Evolutionary conservation across 768 basidiomycete genomes (phyloP).

Genomic region (Tylopilus plumbeoviolaceoides): DNA sequence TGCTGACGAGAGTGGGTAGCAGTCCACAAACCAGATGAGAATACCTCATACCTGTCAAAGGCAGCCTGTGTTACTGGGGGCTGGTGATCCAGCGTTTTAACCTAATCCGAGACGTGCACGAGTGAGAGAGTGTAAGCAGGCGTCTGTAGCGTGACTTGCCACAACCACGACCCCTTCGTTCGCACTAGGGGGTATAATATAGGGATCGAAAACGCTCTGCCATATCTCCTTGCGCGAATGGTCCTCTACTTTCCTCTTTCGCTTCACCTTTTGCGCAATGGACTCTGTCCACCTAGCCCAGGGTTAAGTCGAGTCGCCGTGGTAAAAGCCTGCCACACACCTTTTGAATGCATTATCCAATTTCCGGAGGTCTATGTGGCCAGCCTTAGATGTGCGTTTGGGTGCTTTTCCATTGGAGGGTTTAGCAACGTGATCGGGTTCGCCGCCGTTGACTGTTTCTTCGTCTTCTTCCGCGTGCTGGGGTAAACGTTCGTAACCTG

Average conservation of each 20-base stretch:
- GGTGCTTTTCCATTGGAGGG: constrained; percentile 24
- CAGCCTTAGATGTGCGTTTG: constrained; percentile 42
- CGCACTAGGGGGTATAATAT: constrained; percentile 34
- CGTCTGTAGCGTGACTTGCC: constrained; percentile 11
- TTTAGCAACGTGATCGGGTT: constrained; percentile 22
- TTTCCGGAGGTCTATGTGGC: constrained; percentile 74
- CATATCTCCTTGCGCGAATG: constrained; percentile 69
- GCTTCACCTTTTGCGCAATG: constrained; percentile 80
- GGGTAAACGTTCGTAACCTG: constrained; percentile 46
- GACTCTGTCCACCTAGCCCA: constrained; percentile 73
- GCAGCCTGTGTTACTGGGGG: constrained; percentile 69
- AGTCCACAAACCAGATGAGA: background rate
- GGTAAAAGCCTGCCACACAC: constrained; percentile 28
- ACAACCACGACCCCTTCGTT: constrained; percentile 22
- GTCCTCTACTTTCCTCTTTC: constrained; percentile 67
- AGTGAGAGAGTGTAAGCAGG: constrained; percentile 1
- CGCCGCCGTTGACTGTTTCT: constrained; percentile 34
- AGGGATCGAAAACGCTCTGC: constrained; percentile 77
- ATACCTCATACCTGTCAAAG: constrained; percentile 58
- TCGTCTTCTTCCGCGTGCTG: constrained; percentile 40
- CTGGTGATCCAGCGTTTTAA: constrained; percentile 80
- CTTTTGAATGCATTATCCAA: constrained; percentile 82
- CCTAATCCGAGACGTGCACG: constrained; percentile 32
- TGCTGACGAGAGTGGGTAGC: constrained; percentile 33
- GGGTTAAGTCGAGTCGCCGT: background rate